These are phyloP conservation scores for Phtheirospermum japonicum DNA, from an alignment of 257 asterid species.

Conservation along the genomic window DNA sequence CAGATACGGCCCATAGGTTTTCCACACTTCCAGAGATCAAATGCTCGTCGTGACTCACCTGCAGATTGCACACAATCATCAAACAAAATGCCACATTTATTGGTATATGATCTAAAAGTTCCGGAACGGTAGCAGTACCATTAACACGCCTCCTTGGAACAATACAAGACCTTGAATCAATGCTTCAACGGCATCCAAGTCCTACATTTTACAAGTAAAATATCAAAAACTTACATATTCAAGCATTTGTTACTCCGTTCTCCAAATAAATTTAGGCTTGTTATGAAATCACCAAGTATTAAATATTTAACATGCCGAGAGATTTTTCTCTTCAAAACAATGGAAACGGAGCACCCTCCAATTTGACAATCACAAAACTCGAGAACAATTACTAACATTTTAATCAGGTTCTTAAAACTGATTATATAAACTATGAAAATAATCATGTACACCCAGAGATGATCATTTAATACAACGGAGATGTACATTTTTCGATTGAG, in stretches of 20 bases:
- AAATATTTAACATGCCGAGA: not conserved
- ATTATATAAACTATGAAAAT: too few species aligned
- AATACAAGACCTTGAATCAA: slow-evolving; percentile 92
- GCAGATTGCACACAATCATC: slow-evolving; percentile 25
- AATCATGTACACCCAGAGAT: too few species aligned
- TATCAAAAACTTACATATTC: not conserved
- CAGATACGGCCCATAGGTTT: slow-evolving; percentile 85
- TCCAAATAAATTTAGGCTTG: not conserved
- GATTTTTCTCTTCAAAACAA: too few species aligned
- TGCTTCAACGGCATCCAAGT: slow-evolving; percentile 97
- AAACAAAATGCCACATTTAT: not conserved
- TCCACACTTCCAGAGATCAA: slow-evolving; percentile 95
- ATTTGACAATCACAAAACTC: not conserved
- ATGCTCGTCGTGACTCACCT: slow-evolving; percentile 99
- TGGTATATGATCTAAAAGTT: not conserved
- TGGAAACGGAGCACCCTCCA: not conserved
- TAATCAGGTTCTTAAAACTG: not conserved
- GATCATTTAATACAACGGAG: too few species aligned
- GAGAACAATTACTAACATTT: not conserved
- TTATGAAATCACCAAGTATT: not conserved
- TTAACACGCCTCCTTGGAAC: slow-evolving; percentile 97
- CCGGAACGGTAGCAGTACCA: slow-evolving; percentile 49
- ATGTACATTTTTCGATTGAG: too few species aligned
- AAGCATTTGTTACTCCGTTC: not conserved
- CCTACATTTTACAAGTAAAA: slow-evolving; percentile 43